These are phyloP conservation scores for Wickerhamomyces kurtzmanii DNA, from an alignment of 805 yeast genomes.

Conservation along the genomic window DNA sequence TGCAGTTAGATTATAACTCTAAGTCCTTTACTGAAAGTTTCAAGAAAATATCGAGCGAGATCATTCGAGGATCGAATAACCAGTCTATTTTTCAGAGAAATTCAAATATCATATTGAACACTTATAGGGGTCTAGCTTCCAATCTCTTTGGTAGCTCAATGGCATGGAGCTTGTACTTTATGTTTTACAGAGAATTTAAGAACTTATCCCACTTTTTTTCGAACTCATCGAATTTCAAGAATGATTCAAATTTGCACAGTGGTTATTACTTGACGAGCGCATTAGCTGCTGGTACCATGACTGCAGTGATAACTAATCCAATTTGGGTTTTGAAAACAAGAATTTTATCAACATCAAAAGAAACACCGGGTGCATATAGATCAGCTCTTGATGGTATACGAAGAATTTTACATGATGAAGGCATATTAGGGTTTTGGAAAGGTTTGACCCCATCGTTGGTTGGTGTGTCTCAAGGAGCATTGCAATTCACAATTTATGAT, in stretches of 20 bases:
- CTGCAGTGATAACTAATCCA: conserved; percentile 80
- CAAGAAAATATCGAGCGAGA: conserved; percentile 12
- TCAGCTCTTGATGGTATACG: conserved; percentile 47
- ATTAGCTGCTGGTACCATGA: conserved; percentile 62
- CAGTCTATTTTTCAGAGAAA: conserved; percentile 2
- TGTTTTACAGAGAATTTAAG: conserved; percentile 60
- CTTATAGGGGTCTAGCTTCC: conserved; percentile 72
- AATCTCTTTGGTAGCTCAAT: conserved; percentile 75
- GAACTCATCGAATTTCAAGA: conserved; percentile 4
- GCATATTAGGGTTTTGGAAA: conserved; percentile 54
- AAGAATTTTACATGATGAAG: conserved; percentile 42
- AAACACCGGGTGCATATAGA: conserved; percentile 40
- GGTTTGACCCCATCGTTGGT: conserved; percentile 69
- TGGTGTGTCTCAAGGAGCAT: conserved; percentile 82
- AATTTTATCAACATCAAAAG: conserved; percentile 46
- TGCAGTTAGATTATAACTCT: conserved; percentile 50
- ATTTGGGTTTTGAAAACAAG: conserved; percentile 94
- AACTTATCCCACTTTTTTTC: conserved; percentile 15
- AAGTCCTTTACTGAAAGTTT: conserved; percentile 19
- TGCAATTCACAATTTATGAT: conserved; percentile 84
- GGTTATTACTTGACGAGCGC: conserved; percentile 44
- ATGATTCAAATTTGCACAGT: conserved; percentile 27
- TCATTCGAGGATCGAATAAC: conserved; percentile 1
- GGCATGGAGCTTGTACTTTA: conserved; percentile 88
- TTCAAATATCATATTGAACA: conserved; percentile 16